Percentiles rank a stretch among this genome's conserved stretches.
Evolutionary conservation across 2,329 filamentous ascomycete species (phyloP).

Genomic region (Cladosporium oxysporum): DNA sequence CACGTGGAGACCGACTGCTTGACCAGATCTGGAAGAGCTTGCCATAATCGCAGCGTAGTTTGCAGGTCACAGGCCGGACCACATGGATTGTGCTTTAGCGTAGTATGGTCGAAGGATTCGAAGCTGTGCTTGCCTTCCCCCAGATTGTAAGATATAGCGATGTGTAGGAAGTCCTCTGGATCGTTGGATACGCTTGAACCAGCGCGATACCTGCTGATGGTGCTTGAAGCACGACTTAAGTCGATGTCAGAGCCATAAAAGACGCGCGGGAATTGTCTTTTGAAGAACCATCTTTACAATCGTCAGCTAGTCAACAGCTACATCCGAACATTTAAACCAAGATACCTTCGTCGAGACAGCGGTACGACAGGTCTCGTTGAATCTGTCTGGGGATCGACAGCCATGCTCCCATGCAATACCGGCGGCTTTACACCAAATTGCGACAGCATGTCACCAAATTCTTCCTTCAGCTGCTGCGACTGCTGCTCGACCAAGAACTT

Average conservation of each 20-base stretch:
- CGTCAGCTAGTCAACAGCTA: not conserved
- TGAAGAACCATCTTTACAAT: constrained; percentile 7
- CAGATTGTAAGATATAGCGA: not conserved
- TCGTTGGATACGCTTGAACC: not conserved
- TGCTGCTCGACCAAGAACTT: constrained; percentile 11
- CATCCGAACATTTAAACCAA: not conserved
- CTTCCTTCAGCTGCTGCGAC: constrained; percentile 1
- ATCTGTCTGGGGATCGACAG: not conserved
- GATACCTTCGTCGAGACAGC: not conserved
- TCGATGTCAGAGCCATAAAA: not conserved
- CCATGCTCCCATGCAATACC: not conserved
- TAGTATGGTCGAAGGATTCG: not conserved
- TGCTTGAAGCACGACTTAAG: not conserved
- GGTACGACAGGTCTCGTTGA: not conserved
- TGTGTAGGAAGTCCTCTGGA: not conserved
- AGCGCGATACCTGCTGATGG: not conserved
- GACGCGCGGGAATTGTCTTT: not conserved
- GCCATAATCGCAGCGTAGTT: not conserved
- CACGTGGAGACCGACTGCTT: not conserved
- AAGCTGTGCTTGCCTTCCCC: constrained; percentile 8
- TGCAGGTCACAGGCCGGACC: constrained; percentile 3
- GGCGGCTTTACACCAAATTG: not conserved
- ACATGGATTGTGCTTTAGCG: constrained; percentile 3
- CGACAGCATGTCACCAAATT: not conserved
- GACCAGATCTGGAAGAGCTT: not conserved